Conservation (phyloP, 2,329 filamentous ascomycete genomes). For the Aspergillus sp. region DNA sequence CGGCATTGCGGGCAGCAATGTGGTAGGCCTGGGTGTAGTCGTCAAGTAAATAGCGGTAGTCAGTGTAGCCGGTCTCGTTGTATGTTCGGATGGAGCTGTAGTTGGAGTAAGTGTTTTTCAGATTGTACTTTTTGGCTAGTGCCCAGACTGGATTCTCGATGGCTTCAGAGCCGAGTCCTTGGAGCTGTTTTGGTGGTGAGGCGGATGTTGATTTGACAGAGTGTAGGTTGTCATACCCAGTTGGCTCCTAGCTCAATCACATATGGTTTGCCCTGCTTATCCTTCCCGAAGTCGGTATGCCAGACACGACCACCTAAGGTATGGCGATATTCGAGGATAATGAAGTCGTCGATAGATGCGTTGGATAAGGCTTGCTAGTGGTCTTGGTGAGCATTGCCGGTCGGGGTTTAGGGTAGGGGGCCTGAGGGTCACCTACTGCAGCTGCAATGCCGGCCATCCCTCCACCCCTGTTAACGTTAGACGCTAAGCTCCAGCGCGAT, state of each 20-base stretch:
- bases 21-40: constrained; percentile 53
- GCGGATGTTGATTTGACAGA: not conserved
- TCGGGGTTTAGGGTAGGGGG: not conserved
- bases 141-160: constrained; percentile 61
- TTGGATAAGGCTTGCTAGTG: constrained; percentile 61
- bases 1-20: constrained; percentile 54
- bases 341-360: constrained; percentile 62
- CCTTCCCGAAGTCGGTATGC: constrained; percentile 60
- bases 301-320: constrained; percentile 63
- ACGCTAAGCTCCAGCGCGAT: not conserved
- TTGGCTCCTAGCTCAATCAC: constrained; percentile 68
- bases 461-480: constrained; percentile 47
- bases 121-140: constrained; percentile 57
- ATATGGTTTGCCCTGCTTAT: constrained; percentile 55
- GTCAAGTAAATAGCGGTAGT: constrained; percentile 56
- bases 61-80: constrained; percentile 56
- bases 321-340: constrained; percentile 65
- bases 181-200: constrained; percentile 32
- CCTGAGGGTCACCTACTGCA: constrained; percentile 44
- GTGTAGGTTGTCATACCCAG: constrained; percentile 49
- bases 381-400: constrained; percentile 1
- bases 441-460: constrained; percentile 66
- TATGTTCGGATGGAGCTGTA: constrained; percentile 62
- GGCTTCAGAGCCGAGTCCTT: constrained; percentile 41
- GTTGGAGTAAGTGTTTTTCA: constrained; percentile 61